phyloP scores from a whole-genome alignment of 2,329 filamentous ascomycete species.

The Alternaria triticina region DNA sequence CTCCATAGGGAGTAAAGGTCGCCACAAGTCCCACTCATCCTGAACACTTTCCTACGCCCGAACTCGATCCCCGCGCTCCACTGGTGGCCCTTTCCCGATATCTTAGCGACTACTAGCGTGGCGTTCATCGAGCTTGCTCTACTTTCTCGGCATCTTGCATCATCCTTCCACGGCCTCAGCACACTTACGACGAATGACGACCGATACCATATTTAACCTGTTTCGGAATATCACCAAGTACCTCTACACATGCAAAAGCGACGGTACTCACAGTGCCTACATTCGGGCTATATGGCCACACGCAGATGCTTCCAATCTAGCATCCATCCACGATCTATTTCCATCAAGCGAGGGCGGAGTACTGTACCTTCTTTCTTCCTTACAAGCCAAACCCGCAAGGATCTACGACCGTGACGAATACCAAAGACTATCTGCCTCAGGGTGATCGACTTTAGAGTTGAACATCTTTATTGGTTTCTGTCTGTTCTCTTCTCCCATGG shows the following conservation, averaged over 20 bases:
- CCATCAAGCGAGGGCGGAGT: conserved; percentile 28
- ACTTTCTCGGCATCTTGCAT: conserved; percentile 39
- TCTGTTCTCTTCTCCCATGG: conserved; percentile 11
- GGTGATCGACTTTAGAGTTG: conserved; percentile 48
- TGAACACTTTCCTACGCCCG: conserved; percentile 26
- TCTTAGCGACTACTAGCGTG: conserved; percentile 47
- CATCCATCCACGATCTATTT: conserved; percentile 27
- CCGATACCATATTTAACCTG: conserved; percentile 46
- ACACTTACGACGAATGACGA: conserved; percentile 38
- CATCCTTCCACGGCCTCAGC: conserved; percentile 37
- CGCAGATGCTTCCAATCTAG: conserved; percentile 24
- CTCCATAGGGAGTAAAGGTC: conserved; percentile 44
- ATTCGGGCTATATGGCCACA: conserved; percentile 23
- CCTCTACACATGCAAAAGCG: conserved; percentile 41
- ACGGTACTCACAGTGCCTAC: conserved; percentile 22
- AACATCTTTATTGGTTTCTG: conserved; percentile 41
- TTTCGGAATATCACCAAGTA: conserved; percentile 35
- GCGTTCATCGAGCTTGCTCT: conserved; percentile 43
- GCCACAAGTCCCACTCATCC: conserved; percentile 47
- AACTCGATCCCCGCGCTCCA: conserved; percentile 24
- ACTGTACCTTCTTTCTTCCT: conserved; percentile 32
- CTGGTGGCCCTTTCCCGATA: conserved; percentile 38
- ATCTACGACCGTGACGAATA: conserved; percentile 46
- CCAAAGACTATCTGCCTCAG: conserved; percentile 49
- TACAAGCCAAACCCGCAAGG: conserved; percentile 34